These are phyloP conservation scores for Venturiaceae sp. DNA, from an alignment of 2,329 filamentous ascomycete species.

Conservation along the genomic window DNA sequence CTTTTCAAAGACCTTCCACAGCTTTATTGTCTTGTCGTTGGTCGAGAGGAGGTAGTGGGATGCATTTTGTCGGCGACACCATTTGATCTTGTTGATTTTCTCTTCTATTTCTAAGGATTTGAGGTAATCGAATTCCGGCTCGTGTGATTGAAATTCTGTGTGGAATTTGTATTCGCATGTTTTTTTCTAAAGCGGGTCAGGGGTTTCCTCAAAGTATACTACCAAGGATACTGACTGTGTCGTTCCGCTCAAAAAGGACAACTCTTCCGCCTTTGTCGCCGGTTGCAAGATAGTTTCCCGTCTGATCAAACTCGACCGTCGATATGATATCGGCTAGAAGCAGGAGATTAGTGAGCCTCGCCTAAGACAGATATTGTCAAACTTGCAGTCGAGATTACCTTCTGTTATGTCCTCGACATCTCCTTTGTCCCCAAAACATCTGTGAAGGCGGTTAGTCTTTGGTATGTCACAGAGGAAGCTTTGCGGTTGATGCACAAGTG, in stretches of 20 bases:
- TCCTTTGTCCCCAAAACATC: constrained; percentile 99
- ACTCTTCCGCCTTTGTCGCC: constrained; percentile 82
- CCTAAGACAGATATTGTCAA: not conserved
- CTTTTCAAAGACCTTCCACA: constrained; percentile 99
- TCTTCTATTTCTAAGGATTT: constrained; percentile 99
- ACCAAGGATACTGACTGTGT: constrained; percentile 58
- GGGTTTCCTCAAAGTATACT: not conserved
- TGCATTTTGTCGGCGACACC: constrained; percentile 95
- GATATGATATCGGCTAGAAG: constrained; percentile 75
- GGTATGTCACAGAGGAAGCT: constrained; percentile 10
- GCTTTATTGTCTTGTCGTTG: constrained; percentile 99
- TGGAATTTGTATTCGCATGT: constrained; percentile 99
- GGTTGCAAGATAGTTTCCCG: constrained; percentile 81
- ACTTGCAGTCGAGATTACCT: constrained; percentile 40
- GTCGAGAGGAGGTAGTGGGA: constrained; percentile 97
- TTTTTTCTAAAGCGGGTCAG: constrained; percentile 68
- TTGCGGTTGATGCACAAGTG: constrained; percentile 15
- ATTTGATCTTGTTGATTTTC: constrained; percentile 99
- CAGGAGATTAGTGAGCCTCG: not conserved
- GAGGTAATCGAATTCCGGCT: constrained; percentile 98
- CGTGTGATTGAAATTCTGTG: constrained; percentile 98
- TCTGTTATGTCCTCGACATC: constrained; percentile 99
- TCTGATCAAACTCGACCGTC: constrained; percentile 84
- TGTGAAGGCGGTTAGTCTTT: constrained; percentile 27
- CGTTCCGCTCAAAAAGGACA: constrained; percentile 84